Evolutionary conservation across 2,329 filamentous ascomycete genomes (phyloP), one percentile per base, ranked within the genome.

Genomic region (Curvularia sp.): DNA sequence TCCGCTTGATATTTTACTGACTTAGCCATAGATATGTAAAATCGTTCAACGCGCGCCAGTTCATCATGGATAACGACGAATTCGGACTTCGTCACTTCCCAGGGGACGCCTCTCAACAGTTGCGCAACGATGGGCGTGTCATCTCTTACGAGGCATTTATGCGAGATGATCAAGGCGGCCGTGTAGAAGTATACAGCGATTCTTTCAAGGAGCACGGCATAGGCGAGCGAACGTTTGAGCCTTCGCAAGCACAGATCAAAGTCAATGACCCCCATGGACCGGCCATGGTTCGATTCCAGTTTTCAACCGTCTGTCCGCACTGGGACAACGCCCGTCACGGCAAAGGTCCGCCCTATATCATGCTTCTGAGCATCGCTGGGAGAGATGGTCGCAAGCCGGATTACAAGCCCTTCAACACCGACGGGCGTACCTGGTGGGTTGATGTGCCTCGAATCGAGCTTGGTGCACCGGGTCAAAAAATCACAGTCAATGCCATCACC

Each of bases 71-170:
- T 5, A 97, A 97, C 72, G 89, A 94, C 53, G 85, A 90, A 28
- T 97, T 99, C 71, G 92, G 92, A 0, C 78, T 86, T 18, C 85
- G 84, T 19, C 95, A 99, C 73, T 98, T 90, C 76, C 94, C 95
- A 0, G 73, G 79, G 3, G 84, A 97, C 59, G 76, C 81, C 15
- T 77, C 78, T 4, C 81, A 91, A 58, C 93, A 96, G 73, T 94
- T 89, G 80, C 87, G 91, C 38, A 81, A 82, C 13, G 92, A 96
- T 68, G 89, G 91, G 1, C 81, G 87, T 9, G 76, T 81, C 3
- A 79, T 88, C 5, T 83, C 82, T 0, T 98, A 93, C 92, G 90
- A 93, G 64, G 90, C 96, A 68, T 98, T 97, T 73, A 86, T 90
- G 54, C 76, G 87, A 18, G 89, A 89, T 61, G 81, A 78, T 47